Base-by-base conservation (phyloP, 352 stramenopile genomes). In the Pythium coloratum region DNA sequence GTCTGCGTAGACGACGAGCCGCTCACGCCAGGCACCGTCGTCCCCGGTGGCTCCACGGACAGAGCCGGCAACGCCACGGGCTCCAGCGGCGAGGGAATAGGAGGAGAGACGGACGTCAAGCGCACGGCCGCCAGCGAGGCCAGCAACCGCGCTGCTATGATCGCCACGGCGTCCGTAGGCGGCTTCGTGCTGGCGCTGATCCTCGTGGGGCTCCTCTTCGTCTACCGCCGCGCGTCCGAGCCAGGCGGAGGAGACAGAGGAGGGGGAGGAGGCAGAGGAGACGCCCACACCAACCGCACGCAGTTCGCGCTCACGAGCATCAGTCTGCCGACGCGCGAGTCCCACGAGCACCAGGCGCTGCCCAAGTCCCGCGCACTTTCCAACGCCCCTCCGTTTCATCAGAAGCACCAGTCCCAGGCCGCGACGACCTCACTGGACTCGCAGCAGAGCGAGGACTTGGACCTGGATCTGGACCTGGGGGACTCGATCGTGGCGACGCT, bases 21-120 rank as follows among this genome's bases (percentile, higher is more conserved):
- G 28, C n/a, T 34, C 32, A 47, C 54, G 54, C 59, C 47, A n/a
- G 59, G 46, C 42, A 65, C 44, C 18, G 34, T 65, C 44, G 8
- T 7, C 14, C 46, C 47, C 7, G 18, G 9, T 12, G 28, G 28
- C 28, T 30, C 28, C 28, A 49, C 24, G 5, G 33, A 10, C 30
- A 46, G 24, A 16, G n/a, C 30, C 33, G 20, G 6, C 20, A 46
- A 59, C n/a, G 8, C n/a, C 8, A 56, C 24, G 2, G 24, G 26
- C 26, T 30, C 28, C 53, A 44, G 28, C 30, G 51, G 51, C 6
- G 51, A 13, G 3, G 34, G 33, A 24, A 24, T 24, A 38, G 36
- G 12, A 16, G 38, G 38, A 44, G 38, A 10, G 1, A 18, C 10
- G 4, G 12, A 2, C 9, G 38, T 16, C 38, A 18, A 44, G 10